Conservation (phyloP, 2,329 filamentous ascomycete species). For the Tolypocladium inflatum region DNA sequence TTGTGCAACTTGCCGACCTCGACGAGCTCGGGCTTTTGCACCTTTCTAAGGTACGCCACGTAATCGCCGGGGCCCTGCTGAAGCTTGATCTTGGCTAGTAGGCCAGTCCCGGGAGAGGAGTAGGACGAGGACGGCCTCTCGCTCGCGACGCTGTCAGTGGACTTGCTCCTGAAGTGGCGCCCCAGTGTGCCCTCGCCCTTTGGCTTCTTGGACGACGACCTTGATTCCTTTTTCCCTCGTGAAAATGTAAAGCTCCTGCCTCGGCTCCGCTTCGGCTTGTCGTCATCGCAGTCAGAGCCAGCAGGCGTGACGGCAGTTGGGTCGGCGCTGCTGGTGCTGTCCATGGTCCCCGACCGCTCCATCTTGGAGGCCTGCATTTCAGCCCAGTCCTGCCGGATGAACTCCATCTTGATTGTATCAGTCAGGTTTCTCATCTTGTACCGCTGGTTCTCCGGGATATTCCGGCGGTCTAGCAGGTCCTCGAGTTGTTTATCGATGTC, state of each 20-base stretch:
- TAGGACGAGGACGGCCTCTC: conserved; percentile 45
- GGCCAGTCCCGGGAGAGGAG: conserved; percentile 44
- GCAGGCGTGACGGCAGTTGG: conserved; percentile 18
- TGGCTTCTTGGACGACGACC: conserved; percentile 64
- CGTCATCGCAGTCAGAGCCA: conserved; percentile 31
- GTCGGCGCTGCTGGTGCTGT: conserved; percentile 27
- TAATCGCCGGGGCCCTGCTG: conserved; percentile 73
- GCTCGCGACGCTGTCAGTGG: conserved; percentile 57
- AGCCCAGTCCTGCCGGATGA: conserved; percentile 81
- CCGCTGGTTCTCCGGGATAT: conserved; percentile 87
- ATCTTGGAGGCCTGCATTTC: conserved; percentile 48
- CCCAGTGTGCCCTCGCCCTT: conserved; percentile 55
- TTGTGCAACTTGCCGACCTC: conserved; percentile 97
- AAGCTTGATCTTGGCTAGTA: conserved; percentile 62
- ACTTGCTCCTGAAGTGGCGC: conserved; percentile 61
- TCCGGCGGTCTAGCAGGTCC: conserved; percentile 68
- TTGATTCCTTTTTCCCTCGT: conserved; percentile 52
- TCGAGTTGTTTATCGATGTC: conserved; percentile 50
- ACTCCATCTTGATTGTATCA: conserved; percentile 87
- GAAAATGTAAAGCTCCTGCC: conserved; percentile 65
- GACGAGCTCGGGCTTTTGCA: conserved; percentile 70
- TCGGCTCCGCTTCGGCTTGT: conserved; percentile 39
- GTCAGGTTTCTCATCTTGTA: conserved; percentile 91
- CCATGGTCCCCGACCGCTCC: conserved; percentile 32
- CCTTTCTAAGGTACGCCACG: conserved; percentile 74